Conservation (phyloP, 2,329 filamentous ascomycete species). For the Colletotrichum cuscutae region DNA sequence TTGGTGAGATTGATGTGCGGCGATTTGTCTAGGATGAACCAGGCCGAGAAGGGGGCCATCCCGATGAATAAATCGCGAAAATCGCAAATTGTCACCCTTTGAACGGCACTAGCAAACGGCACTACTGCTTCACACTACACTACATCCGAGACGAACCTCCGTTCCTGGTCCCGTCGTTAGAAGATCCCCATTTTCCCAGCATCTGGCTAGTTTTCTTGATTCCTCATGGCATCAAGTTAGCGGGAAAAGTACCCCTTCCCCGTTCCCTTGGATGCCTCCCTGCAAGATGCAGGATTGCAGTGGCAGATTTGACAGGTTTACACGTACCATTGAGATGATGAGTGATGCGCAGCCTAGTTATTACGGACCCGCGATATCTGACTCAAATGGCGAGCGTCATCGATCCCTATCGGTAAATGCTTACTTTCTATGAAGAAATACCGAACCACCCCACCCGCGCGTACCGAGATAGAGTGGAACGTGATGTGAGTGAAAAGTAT, state of each 20-base stretch:
- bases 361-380: background rate
- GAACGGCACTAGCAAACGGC: background rate
- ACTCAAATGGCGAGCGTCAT: background rate
- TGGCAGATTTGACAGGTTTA: background rate
- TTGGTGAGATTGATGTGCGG: background rate
- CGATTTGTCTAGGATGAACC: background rate
- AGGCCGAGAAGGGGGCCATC: background rate
- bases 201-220: background rate
- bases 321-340: background rate
- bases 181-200: background rate
- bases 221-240: background rate
- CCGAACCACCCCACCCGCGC: background rate
- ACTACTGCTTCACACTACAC: conserved; percentile 23
- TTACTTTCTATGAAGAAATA: background rate
- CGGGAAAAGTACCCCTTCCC: background rate
- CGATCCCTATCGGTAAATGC: background rate
- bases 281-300: background rate
- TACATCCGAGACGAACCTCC: conserved; percentile 22
- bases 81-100: no score
- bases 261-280: background rate
- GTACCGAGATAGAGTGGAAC: background rate
- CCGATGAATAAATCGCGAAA: no score
- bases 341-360: background rate
- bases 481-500: background rate
- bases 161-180: background rate